Evolutionary conservation across 768 basidiomycete genomes (phyloP).

Genomic region (Boletus rubescentipes): DNA sequence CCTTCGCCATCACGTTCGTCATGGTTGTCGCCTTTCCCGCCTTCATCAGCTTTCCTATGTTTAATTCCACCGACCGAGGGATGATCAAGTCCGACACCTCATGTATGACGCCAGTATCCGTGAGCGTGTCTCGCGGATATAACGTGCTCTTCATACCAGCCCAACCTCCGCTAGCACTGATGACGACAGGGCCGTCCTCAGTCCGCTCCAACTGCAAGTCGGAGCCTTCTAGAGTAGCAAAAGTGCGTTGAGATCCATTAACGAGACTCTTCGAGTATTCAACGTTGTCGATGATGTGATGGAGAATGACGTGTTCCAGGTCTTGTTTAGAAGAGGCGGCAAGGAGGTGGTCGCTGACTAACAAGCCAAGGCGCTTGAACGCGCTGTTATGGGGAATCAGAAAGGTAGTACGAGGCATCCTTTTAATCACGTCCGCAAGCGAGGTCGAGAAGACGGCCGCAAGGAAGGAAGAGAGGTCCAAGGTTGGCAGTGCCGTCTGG

Average conservation of each 20-base stretch:
- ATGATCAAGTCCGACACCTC: constrained; percentile 82
- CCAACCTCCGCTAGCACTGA: constrained; percentile 79
- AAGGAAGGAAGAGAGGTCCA: constrained; percentile 90
- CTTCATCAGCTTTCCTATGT: constrained; percentile 84
- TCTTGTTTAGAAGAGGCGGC: constrained; percentile 75
- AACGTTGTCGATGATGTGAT: constrained; percentile 78
- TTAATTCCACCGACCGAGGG: constrained; percentile 84
- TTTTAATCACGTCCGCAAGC: constrained; percentile 68
- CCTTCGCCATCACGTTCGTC: constrained; percentile 77
- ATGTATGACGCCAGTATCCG: constrained; percentile 88
- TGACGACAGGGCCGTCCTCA: constrained; percentile 44
- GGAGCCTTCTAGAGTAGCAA: constrained; percentile 81
- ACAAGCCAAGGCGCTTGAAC: constrained; percentile 78
- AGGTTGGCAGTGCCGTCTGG: constrained; percentile 72
- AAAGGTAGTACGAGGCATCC: constrained; percentile 69
- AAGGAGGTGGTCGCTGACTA: constrained; percentile 86
- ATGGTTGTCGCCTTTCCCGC: constrained; percentile 90
- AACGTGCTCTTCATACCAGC: constrained; percentile 62
- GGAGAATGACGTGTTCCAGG: constrained; percentile 79
- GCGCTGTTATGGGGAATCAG: constrained; percentile 90
- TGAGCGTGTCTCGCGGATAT: constrained; percentile 66
- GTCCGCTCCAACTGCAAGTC: constrained; percentile 71
- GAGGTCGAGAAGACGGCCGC: constrained; percentile 86
- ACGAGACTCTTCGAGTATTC: constrained; percentile 65
- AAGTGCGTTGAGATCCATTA: constrained; percentile 69